phyloP scores from a whole-genome alignment of 2,329 filamentous ascomycete genomes.

The Zasmidium angulare region DNA sequence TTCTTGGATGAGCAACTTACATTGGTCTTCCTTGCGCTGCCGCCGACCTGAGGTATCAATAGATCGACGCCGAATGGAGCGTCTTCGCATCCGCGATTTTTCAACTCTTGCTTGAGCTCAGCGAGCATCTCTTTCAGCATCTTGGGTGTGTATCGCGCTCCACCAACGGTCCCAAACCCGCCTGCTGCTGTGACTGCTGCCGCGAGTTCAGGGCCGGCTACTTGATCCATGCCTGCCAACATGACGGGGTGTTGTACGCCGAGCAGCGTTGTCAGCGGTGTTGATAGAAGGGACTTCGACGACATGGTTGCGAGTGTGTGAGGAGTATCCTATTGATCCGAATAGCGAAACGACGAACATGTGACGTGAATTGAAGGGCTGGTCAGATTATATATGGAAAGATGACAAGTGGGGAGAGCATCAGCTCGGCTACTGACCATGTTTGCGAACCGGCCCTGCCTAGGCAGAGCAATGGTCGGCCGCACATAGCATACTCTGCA shows the following conservation, averaged over 20 bases:
- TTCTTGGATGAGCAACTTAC: constrained; percentile 17
- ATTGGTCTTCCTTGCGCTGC: constrained; percentile 80
- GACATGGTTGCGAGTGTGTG: too few species aligned
- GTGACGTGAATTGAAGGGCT: too few species aligned
- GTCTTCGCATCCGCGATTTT: constrained; percentile 66
- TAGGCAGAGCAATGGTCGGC: background rate
- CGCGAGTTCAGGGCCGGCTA: constrained; percentile 89
- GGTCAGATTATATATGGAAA: too few species aligned
- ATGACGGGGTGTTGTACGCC: constrained; percentile 94
- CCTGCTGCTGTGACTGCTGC: constrained; percentile 95
- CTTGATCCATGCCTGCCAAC: constrained; percentile 97
- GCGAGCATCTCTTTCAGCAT: constrained; percentile 93
- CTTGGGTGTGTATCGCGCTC: constrained; percentile 89
- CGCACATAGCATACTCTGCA: too few species aligned
- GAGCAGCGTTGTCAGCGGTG: constrained; percentile 69
- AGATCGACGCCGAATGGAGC: constrained; percentile 92
- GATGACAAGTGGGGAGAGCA: too few species aligned
- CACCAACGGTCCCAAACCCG: constrained; percentile 90
- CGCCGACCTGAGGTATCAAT: constrained; percentile 87
- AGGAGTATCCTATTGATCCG: too few species aligned
- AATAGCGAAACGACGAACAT: too few species aligned
- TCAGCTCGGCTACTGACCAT: too few species aligned
- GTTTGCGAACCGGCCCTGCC: too few species aligned
- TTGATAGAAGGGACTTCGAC: too few species aligned
- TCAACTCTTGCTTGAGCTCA: constrained; percentile 82